These are phyloP conservation scores for Marsdenia floribunda DNA, from an alignment of 257 asterid species.

Conservation along the genomic window DNA sequence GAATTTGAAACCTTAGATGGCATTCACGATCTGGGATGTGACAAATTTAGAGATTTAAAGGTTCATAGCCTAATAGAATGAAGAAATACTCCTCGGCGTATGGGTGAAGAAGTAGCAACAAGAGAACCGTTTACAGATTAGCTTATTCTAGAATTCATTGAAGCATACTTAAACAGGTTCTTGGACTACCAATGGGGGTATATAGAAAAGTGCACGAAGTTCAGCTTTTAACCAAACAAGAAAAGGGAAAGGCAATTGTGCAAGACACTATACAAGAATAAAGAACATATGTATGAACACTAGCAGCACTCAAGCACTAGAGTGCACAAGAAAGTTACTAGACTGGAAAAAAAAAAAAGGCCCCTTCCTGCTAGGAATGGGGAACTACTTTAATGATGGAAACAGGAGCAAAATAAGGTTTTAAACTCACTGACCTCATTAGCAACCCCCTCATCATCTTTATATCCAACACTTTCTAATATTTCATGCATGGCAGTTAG, in stretches of 20 bases:
- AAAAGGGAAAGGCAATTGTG: background rate
- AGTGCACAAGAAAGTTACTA: background rate
- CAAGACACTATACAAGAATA: background rate
- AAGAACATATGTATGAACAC: background rate
- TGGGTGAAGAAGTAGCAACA: background rate
- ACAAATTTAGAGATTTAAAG: background rate
- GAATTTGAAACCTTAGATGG: background rate
- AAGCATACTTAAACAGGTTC: background rate
- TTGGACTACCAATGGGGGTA: background rate
- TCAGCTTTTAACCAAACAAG: background rate
- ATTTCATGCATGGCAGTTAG: slow-evolving; percentile 41
- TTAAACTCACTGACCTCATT: slow-evolving; percentile 33
- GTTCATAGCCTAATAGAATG: background rate
- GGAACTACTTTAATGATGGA: background rate
- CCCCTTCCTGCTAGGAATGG: background rate
- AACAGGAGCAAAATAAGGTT: background rate
- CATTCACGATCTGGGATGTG: background rate
- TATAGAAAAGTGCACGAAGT: background rate
- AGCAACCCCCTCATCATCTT: slow-evolving; percentile 38
- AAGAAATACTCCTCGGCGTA: background rate
- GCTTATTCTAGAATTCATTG: background rate
- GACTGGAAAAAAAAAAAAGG: background rate
- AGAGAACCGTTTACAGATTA: background rate
- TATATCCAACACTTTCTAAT: slow-evolving; percentile 43
- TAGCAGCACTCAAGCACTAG: background rate